phyloP scores from a whole-genome alignment of 306 rosid genomes.

The Malus fusca region DNA sequence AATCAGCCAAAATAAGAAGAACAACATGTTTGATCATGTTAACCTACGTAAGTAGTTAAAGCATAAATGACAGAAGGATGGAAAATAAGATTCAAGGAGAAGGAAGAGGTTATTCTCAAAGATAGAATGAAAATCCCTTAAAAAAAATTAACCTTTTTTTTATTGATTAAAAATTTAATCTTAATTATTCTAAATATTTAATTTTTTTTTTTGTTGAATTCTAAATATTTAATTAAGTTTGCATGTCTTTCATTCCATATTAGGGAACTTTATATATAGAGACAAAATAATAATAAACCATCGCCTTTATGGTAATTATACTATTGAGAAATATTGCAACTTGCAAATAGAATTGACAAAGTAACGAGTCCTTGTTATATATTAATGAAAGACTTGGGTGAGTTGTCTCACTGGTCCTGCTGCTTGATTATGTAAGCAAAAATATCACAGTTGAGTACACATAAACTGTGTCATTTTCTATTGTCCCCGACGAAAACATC shows the following conservation, averaged over 20 bases:
- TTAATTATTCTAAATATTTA: too few relatives aligned
- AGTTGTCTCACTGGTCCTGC: not conserved
- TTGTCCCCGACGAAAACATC: not conserved
- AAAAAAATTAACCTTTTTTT: not conserved
- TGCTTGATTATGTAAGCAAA: not conserved
- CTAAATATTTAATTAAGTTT: too few relatives aligned
- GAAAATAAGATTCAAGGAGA: not conserved
- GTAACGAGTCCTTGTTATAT: not conserved
- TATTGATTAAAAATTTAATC: too few relatives aligned
- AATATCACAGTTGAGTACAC: not conserved
- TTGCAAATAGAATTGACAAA: not conserved
- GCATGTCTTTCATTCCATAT: too few relatives aligned
- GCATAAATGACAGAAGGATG: not conserved
- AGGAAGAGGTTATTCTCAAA: not conserved
- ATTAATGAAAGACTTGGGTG: not conserved
- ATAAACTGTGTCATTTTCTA: not conserved
- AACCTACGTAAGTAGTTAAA: not conserved
- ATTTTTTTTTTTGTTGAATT: too few relatives aligned
- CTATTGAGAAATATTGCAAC: not conserved
- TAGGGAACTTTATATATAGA: too few relatives aligned
- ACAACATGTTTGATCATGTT: not conserved
- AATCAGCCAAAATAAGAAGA: not conserved
- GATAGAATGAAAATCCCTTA: not conserved
- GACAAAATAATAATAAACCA: not conserved
- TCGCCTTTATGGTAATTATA: not conserved